Conservation (phyloP, 805 yeast genomes). For the Yamadazyma tumulicola region DNA sequence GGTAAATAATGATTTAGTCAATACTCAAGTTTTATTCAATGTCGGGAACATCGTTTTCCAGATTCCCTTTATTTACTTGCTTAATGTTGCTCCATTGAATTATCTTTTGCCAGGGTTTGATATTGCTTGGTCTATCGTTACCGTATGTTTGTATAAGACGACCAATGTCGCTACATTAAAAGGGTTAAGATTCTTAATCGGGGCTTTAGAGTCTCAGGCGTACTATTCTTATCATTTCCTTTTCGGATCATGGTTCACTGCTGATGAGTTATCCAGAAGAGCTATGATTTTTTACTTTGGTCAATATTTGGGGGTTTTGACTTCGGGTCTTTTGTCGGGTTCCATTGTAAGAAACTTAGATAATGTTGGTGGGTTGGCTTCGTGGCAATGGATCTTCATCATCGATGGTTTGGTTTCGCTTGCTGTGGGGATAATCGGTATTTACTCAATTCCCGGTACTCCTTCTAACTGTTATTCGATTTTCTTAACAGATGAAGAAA, state of each 20-base stretch:
- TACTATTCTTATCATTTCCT: slow-evolving; percentile 34
- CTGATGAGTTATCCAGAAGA: slow-evolving; percentile 57
- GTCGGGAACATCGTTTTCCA: slow-evolving; percentile 61
- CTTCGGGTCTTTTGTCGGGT: slow-evolving; percentile 62
- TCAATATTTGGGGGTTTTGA: slow-evolving; percentile 58
- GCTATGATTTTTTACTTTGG: slow-evolving; percentile 62
- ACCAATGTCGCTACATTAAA: slow-evolving; percentile 49
- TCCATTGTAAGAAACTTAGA: slow-evolving; percentile 45
- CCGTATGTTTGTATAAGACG: slow-evolving; percentile 52
- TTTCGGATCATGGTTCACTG: slow-evolving; percentile 45
- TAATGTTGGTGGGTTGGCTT: slow-evolving; percentile 51
- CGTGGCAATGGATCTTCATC: slow-evolving; percentile 76
- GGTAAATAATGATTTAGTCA: slow-evolving; percentile 59
- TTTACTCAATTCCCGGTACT: slow-evolving; percentile 61
- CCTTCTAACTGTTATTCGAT: slow-evolving; percentile 44
- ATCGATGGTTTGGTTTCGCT: slow-evolving; percentile 60
- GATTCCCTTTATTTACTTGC: slow-evolving; percentile 56
- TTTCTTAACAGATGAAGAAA: slow-evolving; percentile 34
- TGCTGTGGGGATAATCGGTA: slow-evolving; percentile 54
- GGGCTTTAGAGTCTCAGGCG: slow-evolving; percentile 65
- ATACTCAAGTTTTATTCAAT: slow-evolving; percentile 55
- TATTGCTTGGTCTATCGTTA: slow-evolving; percentile 64
- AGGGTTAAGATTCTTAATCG: slow-evolving; percentile 64
- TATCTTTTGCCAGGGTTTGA: slow-evolving; percentile 54
- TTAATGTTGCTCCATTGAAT: slow-evolving; percentile 55